Evolutionary conservation across 768 basidiomycete species (phyloP), one percentile per base, ranked within the genome.

Genomic region (Termitomyces heimii): DNA sequence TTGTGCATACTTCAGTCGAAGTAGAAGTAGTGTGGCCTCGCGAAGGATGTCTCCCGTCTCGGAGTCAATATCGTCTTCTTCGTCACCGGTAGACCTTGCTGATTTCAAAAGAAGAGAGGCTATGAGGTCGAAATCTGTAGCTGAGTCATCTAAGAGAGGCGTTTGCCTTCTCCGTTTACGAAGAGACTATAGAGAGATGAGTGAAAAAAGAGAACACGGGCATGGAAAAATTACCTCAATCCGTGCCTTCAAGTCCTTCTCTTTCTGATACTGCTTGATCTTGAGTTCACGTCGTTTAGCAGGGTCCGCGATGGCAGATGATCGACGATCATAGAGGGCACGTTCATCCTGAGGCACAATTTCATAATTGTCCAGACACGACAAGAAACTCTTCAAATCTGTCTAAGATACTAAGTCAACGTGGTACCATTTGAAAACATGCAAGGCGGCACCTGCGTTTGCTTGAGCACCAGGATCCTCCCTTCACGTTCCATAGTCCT

Each of bases 181-280:
- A 22, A 89, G 65, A 43, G 73, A 71, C 84, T 86, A 60, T n/a
- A 12, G 35, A 54, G 47, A 13, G 34, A 53, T 43, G 47, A 52
- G 26, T 28, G 4, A 16, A 46, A 35, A 12, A 40, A 8, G 22
- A 26, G 10, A 37, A 28, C n/a, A 12, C 13, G 16, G 29, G 31
- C 6, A 51, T 9, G 37, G 13, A 5, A 45, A 20, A 67, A 72
- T 48, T 54, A 90, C 92, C 72, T 92, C 82, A 28, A 98, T 82
- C 56, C 80, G 80, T 20, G 72, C 71, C 54, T 84, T 81, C 29
- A 98, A 71, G 35, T 89, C 88, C 70, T 91, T 95, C 71, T 96
- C 94, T 56, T 83, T 81, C 70, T 87, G 85, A 70, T 84, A 98
- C 67, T 95, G 94, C 59, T 83, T 85, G 61, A 99, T 97, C 75